Percentiles rank a stretch among this genome's conserved stretches.
phyloP scores from a whole-genome alignment of 345 rosid species.

The Camelina hispida region DNA sequence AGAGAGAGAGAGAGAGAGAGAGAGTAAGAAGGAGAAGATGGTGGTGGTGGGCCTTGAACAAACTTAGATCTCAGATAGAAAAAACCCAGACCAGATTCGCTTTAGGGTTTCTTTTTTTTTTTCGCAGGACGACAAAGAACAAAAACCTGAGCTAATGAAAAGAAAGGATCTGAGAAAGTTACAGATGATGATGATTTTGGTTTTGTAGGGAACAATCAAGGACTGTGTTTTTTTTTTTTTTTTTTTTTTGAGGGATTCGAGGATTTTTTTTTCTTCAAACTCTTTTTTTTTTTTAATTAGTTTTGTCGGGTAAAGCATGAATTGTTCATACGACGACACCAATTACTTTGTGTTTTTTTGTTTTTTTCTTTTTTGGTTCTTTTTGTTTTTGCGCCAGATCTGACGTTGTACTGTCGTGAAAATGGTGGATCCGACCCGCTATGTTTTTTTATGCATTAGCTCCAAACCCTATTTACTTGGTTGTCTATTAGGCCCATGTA shows the following conservation, averaged over 20 bases:
- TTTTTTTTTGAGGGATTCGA: not conserved
- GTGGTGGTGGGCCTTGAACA: not conserved
- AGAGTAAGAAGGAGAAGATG: not conserved
- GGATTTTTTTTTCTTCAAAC: no score
- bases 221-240: not conserved
- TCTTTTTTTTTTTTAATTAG: not conserved
- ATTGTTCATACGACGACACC: constrained; percentile 44
- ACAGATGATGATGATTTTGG: not conserved
- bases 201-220: not conserved
- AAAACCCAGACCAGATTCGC: constrained; percentile 20
- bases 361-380: not conserved
- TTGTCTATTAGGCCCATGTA: no score
- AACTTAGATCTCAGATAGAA: constrained; percentile 22
- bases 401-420: no score
- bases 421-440: no score
- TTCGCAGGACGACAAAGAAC: constrained; percentile 7
- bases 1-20: not conserved
- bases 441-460: no score
- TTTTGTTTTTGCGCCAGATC: not conserved
- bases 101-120: constrained; percentile 30
- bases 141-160: constrained; percentile 1
- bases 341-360: not conserved
- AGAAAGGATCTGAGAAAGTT: constrained; percentile 34
- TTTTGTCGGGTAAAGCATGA: constrained; percentile 41
- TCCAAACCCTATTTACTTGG: no score